These are phyloP conservation scores for Phascolomyces articulosus DNA, from an alignment of 371 early-diverging fungal genomes.

Conservation along the genomic window DNA sequence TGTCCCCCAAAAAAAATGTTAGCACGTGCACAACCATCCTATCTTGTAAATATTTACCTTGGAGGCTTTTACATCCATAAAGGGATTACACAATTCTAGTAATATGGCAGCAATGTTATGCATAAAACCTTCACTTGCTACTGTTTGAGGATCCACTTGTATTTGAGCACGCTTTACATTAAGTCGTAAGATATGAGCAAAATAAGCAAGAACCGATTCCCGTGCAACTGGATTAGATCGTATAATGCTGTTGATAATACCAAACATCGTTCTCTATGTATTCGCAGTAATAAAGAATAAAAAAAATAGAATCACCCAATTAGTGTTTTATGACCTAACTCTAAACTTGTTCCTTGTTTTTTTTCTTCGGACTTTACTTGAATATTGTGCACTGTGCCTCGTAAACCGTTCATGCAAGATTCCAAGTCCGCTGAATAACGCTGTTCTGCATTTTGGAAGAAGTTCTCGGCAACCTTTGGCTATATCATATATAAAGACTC, in stretches of 20 bases:
- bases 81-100: constrained; percentile 80
- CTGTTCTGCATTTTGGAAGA: constrained; percentile 63
- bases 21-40: too few relatives aligned
- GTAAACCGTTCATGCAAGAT: constrained; percentile 66
- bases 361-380: constrained; percentile 47
- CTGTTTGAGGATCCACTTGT: constrained; percentile 78
- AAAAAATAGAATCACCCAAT: neutral
- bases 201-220: constrained; percentile 64
- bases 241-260: constrained; percentile 73
- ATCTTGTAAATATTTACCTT: constrained; percentile 61
- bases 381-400: constrained; percentile 67
- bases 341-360: neutral
- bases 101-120: constrained; percentile 73
- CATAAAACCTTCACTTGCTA: constrained; percentile 90
- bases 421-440: constrained; percentile 57
- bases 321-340: neutral
- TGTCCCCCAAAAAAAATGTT: too few relatives aligned
- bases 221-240: constrained; percentile 64
- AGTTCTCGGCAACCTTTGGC: constrained; percentile 64
- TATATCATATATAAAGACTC: constrained; percentile 29
- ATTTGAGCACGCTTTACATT: constrained; percentile 84
- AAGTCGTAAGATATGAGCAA: constrained; percentile 62
- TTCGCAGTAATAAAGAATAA: too few relatives aligned
- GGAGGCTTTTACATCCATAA: constrained; percentile 73
- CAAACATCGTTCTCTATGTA: constrained; percentile 69